A percentile compares a stretch with the other conserved stretches of the same genome.
These are phyloP conservation scores for Aspergillus costaricaensis DNA, from an alignment of 2,329 filamentous ascomycete species.

Conservation along the genomic window DNA sequence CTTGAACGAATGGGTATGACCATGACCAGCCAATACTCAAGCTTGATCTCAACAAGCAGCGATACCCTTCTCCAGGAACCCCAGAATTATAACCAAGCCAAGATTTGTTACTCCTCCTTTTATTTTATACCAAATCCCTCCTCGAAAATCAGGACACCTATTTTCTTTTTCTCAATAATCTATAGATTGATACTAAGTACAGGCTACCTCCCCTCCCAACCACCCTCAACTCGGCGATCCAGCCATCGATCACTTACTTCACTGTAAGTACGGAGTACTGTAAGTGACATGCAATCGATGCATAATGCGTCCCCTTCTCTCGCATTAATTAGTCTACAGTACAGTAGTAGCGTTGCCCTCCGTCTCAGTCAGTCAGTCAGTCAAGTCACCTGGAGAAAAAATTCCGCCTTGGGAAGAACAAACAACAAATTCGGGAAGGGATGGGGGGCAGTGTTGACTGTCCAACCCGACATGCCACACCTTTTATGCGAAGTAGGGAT, in stretches of 20 bases:
- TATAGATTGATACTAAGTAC: too few relatives aligned
- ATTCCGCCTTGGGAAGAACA: slow-evolving; percentile 3
- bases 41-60: too few relatives aligned
- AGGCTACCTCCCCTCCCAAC: background rate
- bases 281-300: background rate
- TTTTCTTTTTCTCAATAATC: background rate
- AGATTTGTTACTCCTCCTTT: too few relatives aligned
- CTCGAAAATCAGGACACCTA: background rate
- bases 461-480: slow-evolving; percentile 8
- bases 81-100: too few relatives aligned
- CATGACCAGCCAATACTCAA: too few relatives aligned
- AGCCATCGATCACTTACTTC: background rate
- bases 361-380: too few relatives aligned
- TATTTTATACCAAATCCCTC: too few relatives aligned
- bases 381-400: background rate
- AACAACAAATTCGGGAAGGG: background rate
- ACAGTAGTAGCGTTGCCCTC: too few relatives aligned
- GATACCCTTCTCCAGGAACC: too few relatives aligned
- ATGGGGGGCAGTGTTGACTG: slow-evolving; percentile 2
- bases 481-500: slow-evolving; percentile 5
- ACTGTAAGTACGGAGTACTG: too few relatives aligned
- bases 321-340: background rate
- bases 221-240: background rate
- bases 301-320: background rate
- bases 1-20: too few relatives aligned